A percentile compares a stretch with the other conserved stretches of the same genome.
phyloP scores from a whole-genome alignment of 768 basidiomycete genomes.

The Punctularia strigosozonata region DNA sequence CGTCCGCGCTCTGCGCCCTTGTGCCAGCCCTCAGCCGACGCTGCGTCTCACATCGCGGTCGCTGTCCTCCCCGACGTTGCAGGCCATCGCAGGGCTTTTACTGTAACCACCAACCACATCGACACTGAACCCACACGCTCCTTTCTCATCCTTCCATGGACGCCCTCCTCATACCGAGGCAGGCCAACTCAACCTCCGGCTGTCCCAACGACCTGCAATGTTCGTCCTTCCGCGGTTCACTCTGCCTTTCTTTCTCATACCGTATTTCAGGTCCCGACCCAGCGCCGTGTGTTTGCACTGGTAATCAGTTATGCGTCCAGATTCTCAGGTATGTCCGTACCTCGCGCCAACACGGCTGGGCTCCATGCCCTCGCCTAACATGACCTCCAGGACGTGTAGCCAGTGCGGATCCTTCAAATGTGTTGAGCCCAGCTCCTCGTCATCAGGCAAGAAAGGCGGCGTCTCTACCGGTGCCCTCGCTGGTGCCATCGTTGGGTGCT shows the following conservation, averaged over 20 bases:
- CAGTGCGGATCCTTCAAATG: conserved; percentile 45
- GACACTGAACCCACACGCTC: neutral
- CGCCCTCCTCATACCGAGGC: neutral
- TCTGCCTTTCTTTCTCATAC: no score
- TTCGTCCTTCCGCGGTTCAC: neutral
- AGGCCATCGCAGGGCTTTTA: neutral
- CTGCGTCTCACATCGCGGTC: no score
- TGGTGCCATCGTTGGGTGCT: conserved; percentile 55
- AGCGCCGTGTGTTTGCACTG: conserved; percentile 41
- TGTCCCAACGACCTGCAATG: no score
- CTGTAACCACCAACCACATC: neutral
- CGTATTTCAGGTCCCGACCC: conserved; percentile 28
- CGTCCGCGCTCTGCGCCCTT: no score
- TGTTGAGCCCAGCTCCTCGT: conserved; percentile 24
- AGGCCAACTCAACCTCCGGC: no score
- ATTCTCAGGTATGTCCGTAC: conserved; percentile 40
- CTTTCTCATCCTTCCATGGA: conserved; percentile 1
- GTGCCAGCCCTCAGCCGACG: no score
- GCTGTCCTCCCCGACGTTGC: neutral
- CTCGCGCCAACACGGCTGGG: no score
- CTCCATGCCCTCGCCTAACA: conserved; percentile 4
- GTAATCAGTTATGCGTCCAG: conserved; percentile 45
- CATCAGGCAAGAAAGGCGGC: conserved; percentile 17
- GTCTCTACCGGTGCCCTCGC: conserved; percentile 62
- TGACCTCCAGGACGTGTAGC: conserved; percentile 38